Evolutionary conservation across 805 yeast species (phyloP).

Genomic region (Candida tammaniensis): DNA sequence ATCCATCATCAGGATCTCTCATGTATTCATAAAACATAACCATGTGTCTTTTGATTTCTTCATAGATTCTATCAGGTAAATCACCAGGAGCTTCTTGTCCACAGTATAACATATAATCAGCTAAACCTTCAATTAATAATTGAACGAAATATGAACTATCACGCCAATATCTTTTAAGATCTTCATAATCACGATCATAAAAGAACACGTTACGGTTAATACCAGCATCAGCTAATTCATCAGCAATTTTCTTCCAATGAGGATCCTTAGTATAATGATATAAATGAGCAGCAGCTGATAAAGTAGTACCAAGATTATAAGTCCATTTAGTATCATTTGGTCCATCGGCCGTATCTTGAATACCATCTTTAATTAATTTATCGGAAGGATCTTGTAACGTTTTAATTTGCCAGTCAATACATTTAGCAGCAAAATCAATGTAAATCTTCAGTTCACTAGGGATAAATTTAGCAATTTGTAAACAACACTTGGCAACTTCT

Average conservation of each 20-base stretch:
- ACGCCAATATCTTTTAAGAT: conserved; percentile 58
- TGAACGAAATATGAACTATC: conserved; percentile 64
- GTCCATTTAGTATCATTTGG: conserved; percentile 58
- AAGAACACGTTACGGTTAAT: conserved; percentile 54
- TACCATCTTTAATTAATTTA: conserved; percentile 60
- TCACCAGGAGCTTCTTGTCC: conserved; percentile 39
- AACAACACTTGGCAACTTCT: conserved; percentile 61
- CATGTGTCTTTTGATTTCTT: conserved; percentile 52
- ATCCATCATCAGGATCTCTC: conserved; percentile 56
- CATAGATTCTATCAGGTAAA: conserved; percentile 33
- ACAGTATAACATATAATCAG: conserved; percentile 56
- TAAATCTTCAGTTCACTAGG: conserved; percentile 47
- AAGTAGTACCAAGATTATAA: conserved; percentile 65
- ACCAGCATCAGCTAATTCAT: conserved; percentile 55
- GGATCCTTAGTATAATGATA: conserved; percentile 49
- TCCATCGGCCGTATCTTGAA: conserved; percentile 42
- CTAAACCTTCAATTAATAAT: conserved; percentile 62
- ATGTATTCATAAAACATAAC: conserved; percentile 55
- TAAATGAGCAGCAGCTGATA: conserved; percentile 51
- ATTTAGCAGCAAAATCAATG: conserved; percentile 56
- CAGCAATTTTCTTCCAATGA: conserved; percentile 48
- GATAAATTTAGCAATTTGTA: conserved; percentile 52
- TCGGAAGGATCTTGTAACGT: conserved; percentile 52
- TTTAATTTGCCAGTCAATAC: conserved; percentile 56
- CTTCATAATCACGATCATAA: conserved; percentile 62